Evolutionary conservation across 208 protist genomes (phyloP).

Genomic region (Wallacemonas sp.): DNA sequence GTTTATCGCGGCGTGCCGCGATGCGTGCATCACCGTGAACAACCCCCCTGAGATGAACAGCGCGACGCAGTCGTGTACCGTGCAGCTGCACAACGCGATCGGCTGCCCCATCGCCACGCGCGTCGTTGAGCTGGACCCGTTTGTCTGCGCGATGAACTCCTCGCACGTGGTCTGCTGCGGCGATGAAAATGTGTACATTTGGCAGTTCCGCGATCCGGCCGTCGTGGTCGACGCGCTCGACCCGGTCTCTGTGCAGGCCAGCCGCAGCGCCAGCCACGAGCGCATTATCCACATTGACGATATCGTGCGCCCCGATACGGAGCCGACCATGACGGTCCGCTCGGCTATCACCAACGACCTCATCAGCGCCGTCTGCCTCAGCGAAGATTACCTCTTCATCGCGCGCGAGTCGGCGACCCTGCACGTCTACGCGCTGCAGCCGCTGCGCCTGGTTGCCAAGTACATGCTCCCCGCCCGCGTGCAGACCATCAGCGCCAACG

Average conservation of each 20-base stretch:
- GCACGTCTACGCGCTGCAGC: constrained; percentile 88
- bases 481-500: constrained; percentile 90
- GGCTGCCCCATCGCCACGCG: constrained; percentile 93
- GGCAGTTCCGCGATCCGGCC: constrained; percentile 93
- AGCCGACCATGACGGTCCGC: constrained; percentile 42
- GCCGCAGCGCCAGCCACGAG: constrained; percentile 62
- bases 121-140: constrained; percentile 91
- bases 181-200: constrained; percentile 93
- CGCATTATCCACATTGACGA: constrained; percentile 94
- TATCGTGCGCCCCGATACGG: constrained; percentile 68
- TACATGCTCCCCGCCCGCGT: constrained; percentile 73
- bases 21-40: constrained; percentile 92
- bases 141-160: constrained; percentile 88
- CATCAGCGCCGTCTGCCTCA: constrained; percentile 88
- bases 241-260: constrained; percentile 82
- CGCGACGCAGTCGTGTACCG: constrained; percentile 47
- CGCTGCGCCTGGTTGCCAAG: constrained; percentile 84
- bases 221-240: constrained; percentile 79
- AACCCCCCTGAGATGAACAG: constrained; percentile 41
- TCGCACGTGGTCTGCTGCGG: constrained; percentile 91
- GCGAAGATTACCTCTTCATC: constrained; percentile 81
- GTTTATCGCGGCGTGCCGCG: constrained; percentile 64
- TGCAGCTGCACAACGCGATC: constrained; percentile 95
- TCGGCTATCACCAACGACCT: constrained; percentile 90
- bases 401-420: constrained; percentile 90